Base-by-base conservation (phyloP, 2,329 filamentous ascomycete species). In the Tolypocladium endophyticum region DNA sequence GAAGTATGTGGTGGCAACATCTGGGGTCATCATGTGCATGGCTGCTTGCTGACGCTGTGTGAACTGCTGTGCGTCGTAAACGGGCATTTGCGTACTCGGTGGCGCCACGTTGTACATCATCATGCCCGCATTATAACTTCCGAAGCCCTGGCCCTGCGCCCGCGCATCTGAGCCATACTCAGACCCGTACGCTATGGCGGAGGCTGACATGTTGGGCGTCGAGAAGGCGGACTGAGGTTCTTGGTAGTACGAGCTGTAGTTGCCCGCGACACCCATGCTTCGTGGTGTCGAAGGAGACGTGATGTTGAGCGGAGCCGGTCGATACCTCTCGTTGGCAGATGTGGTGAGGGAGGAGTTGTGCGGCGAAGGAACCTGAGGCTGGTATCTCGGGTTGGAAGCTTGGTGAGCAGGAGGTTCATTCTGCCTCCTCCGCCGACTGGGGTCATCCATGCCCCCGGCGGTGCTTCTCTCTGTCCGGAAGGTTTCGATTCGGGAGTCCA, bases 41-140 rank as follows among this genome's bases (percentile, higher is more conserved):
- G 83, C 84, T 80, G 88, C 85, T 76, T 87, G 83, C 71, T 91
- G 89, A 78, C 88, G 87, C 66, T 86, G 79, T 69, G 87, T 82
- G 77, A 91, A 95, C 70, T 87, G 87, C 71, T 87, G 84, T 70
- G 85, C 78, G 74, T 93, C 89, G 77, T 95, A 96, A 75, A 87
- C 79, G 77, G 84, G 73, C 76, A 77, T 79, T 75, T 84, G 83
- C 64, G 80, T 76, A 62, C 77, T 78, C 68, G 85, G 78, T 71
- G 87, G 86, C 70, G 81, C 78, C 68, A 92, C 87, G 76, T 86
- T 87, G 79, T 95, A 95, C 82, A 94, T 87, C 77, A 93, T 85
- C 64, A 84, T 83, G 59, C 83, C 77, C 58, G 86, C 74, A 68
- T 78, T 86, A 78, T 83, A 88, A 72, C 77, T 77, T 69, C 76